phyloP scores from a whole-genome alignment of 768 basidiomycete species.

The Crepidotus variabilis region DNA sequence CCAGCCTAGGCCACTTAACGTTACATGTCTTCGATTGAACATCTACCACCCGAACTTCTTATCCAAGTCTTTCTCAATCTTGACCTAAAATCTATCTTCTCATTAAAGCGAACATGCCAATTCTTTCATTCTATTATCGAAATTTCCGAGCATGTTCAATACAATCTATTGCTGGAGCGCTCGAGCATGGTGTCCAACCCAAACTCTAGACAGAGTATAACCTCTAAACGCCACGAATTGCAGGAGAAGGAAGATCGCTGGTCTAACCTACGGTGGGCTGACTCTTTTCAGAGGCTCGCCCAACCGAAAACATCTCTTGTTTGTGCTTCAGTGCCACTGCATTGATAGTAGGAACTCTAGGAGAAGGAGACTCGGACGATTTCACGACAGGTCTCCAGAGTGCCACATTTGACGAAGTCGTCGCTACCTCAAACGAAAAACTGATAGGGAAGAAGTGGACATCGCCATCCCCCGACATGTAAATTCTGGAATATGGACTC shows the following conservation, averaged over 20 bases:
- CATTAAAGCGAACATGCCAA: background rate
- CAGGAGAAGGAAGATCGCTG: background rate
- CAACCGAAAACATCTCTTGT: background rate
- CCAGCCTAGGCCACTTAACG: background rate
- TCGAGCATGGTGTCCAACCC: background rate
- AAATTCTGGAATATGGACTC: constrained; percentile 1
- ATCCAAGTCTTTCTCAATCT: background rate
- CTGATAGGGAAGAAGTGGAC: background rate
- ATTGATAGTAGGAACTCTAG: background rate
- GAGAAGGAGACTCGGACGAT: background rate
- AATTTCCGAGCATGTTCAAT: background rate
- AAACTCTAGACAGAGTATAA: background rate
- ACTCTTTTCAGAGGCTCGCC: background rate
- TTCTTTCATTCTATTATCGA: background rate
- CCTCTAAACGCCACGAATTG: background rate
- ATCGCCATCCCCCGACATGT: background rate
- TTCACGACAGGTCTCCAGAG: background rate
- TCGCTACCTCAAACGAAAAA: background rate
- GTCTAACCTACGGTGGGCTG: background rate
- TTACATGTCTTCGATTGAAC: background rate
- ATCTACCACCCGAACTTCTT: background rate
- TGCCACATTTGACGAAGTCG: background rate
- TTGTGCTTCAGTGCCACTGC: background rate
- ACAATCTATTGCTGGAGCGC: background rate
- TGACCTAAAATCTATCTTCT: background rate